A percentile compares a stretch with the other conserved stretches of the same genome.
phyloP scores from a whole-genome alignment of 1,139 yeast genomes.

The Diutina sp. region DNA sequence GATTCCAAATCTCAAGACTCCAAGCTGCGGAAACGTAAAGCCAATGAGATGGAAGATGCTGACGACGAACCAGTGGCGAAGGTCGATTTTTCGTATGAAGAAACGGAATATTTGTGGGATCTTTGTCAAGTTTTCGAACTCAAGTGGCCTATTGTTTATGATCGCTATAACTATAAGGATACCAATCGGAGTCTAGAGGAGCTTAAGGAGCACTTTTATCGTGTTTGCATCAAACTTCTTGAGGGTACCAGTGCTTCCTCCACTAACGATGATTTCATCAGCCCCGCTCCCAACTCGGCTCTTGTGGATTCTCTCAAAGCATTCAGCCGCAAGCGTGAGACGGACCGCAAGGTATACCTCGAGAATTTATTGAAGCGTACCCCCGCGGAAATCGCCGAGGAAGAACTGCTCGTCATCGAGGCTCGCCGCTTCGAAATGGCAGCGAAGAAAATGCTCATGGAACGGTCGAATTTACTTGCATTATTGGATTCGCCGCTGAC shows the following conservation, averaged over 20 bases:
- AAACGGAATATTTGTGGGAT: slow-evolving; percentile 64
- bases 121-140: slow-evolving; percentile 64
- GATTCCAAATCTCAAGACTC: background rate
- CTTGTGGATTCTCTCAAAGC: slow-evolving; percentile 37
- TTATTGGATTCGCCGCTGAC: slow-evolving; percentile 83
- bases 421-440: slow-evolving; percentile 88
- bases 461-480: slow-evolving; percentile 68
- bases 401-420: slow-evolving; percentile 84
- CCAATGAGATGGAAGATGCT: background rate
- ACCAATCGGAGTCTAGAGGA: slow-evolving; percentile 50
- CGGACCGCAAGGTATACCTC: slow-evolving; percentile 69
- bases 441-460: slow-evolving; percentile 78
- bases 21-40: background rate
- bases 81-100: slow-evolving; percentile 35
- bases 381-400: slow-evolving; percentile 97
- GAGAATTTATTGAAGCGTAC: slow-evolving; percentile 67
- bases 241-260: background rate
- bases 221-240: slow-evolving; percentile 24
- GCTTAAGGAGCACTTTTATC: slow-evolving; percentile 69
- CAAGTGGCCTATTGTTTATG: slow-evolving; percentile 78
- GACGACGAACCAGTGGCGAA: background rate
- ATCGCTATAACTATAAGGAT: slow-evolving; percentile 43
- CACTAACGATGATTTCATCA: background rate
- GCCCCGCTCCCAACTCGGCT: slow-evolving; percentile 16
- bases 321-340: slow-evolving; percentile 56